These are phyloP conservation scores for Ceratorhiza oryzae-sativae DNA, from an alignment of 1,284 basidiomycete species.

Conservation along the genomic window DNA sequence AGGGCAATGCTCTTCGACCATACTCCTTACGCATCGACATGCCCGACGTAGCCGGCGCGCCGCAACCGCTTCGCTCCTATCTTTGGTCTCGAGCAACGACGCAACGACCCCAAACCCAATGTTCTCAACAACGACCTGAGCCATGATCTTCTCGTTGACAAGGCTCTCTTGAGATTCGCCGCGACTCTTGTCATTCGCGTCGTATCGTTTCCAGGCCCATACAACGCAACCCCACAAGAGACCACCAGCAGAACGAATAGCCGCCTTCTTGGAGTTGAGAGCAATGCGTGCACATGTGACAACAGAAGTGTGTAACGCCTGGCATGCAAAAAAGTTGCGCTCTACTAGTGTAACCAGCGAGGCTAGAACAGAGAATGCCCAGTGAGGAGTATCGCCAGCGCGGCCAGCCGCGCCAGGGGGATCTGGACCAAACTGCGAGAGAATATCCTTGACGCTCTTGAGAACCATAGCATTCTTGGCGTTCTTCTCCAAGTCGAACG, in stretches of 20 bases:
- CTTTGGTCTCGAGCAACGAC: constrained; percentile 1
- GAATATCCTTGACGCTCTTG: constrained; percentile 30
- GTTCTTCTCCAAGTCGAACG: constrained; percentile 29
- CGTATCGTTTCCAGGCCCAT: constrained; percentile 36
- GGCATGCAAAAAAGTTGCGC: constrained; percentile 35
- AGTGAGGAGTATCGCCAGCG: constrained; percentile 36
- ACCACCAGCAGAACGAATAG: constrained; percentile 26
- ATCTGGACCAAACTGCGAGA: constrained; percentile 26
- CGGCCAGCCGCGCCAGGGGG: not conserved
- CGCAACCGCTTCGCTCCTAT: not conserved
- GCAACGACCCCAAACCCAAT: constrained; percentile 23
- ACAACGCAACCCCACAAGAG: constrained; percentile 40
- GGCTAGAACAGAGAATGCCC: constrained; percentile 40
- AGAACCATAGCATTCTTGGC: constrained; percentile 21
- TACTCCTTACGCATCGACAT: not conserved
- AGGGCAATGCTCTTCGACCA: constrained; percentile 16
- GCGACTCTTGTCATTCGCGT: not conserved
- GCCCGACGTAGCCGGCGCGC: constrained; percentile 8
- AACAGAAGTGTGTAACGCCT: constrained; percentile 19
- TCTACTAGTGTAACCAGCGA: constrained; percentile 38
- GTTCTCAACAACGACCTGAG: constrained; percentile 23
- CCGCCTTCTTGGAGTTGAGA: constrained; percentile 25
- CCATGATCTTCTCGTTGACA: constrained; percentile 17
- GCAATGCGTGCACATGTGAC: constrained; percentile 19
- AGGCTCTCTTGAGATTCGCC: constrained; percentile 14